These are phyloP conservation scores for Corynascus novoguineensis DNA, from an alignment of 495 filamentous ascomycete genomes.

Conservation along the genomic window DNA sequence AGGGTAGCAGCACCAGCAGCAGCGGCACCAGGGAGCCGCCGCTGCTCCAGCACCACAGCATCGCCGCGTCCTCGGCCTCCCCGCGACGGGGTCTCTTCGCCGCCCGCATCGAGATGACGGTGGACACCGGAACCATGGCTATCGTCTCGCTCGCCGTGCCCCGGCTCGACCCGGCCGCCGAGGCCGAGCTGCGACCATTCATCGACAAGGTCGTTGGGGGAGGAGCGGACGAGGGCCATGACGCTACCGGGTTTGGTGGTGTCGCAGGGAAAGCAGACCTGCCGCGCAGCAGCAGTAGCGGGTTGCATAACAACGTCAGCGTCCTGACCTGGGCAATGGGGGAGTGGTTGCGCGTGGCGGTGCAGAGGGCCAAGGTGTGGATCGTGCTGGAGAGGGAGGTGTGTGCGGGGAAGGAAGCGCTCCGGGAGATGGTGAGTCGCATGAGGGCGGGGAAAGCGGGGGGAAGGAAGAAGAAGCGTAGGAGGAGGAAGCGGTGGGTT, in stretches of 20 bases:
- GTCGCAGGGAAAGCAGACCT: no score
- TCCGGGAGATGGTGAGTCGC: constrained; percentile 26
- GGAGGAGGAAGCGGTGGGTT: constrained; percentile 10
- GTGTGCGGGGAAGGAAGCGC: constrained; percentile 19
- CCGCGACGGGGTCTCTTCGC: constrained; percentile 38
- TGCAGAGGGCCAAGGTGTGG: constrained; percentile 45
- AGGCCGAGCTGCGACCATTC: constrained; percentile 39
- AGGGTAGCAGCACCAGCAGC: background rate
- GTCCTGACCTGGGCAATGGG: constrained; percentile 49
- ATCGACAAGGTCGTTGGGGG: constrained; percentile 25
- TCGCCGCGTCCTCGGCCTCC: constrained; percentile 32
- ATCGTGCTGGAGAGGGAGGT: constrained; percentile 39
- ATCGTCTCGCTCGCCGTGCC: constrained; percentile 39
- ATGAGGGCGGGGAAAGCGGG: constrained; percentile 22
- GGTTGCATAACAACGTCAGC: constrained; percentile 39
- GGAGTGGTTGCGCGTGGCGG: constrained; percentile 46
- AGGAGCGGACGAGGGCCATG: background rate
- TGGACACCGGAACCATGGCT: constrained; percentile 38
- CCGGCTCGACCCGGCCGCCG: constrained; percentile 38
- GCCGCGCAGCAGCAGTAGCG: constrained; percentile 21
- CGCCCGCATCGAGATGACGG: constrained; percentile 43
- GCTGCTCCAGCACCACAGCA: constrained; percentile 37
- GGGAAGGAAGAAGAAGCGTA: constrained; percentile 15
- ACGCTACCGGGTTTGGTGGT: no score
- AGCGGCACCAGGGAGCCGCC: constrained; percentile 19